Percentiles rank a stretch among this genome's conserved stretches.
Conservation (phyloP, 106 monocot genomes). For the Dendrobium nobile region DNA sequence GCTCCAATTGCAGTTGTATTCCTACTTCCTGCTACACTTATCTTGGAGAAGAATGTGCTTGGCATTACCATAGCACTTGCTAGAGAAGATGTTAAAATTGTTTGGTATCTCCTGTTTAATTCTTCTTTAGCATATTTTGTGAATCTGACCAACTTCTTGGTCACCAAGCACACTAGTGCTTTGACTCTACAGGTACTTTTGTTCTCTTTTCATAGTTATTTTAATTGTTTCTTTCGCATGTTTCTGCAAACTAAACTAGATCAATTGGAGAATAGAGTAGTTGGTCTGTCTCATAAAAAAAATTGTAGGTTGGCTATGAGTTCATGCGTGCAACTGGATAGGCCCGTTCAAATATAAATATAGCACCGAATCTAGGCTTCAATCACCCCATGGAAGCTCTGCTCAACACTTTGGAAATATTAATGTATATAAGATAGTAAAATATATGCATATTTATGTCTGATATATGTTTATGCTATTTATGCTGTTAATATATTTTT, state of each 20-base stretch:
- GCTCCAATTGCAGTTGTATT: slow-evolving; percentile 66
- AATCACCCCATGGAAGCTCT: background rate
- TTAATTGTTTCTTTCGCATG: background rate
- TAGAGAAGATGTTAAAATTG: slow-evolving; percentile 54
- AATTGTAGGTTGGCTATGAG: background rate
- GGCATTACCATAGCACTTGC: slow-evolving; percentile 76
- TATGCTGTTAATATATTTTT: background rate
- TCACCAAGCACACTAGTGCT: slow-evolving; percentile 71
- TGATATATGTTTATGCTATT: background rate
- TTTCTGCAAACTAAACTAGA: background rate
- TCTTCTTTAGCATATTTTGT: slow-evolving; percentile 68
- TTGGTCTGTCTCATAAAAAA: background rate
- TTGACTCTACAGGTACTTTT: slow-evolving; percentile 66
- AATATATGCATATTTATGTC: background rate
- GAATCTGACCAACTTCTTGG: slow-evolving; percentile 70
- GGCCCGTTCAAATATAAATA: background rate
- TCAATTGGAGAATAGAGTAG: background rate
- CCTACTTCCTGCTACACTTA: slow-evolving; percentile 56
- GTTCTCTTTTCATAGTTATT: background rate
- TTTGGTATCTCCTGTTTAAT: slow-evolving; percentile 71
- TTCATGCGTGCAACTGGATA: background rate
- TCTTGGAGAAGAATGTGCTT: slow-evolving; percentile 70
- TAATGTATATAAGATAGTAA: background rate
- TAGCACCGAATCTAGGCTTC: background rate
- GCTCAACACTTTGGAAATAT: background rate